Percentiles rank a stretch among this genome's conserved stretches.
These are phyloP conservation scores for Yarrowia sp. DNA, from an alignment of 805 yeast species.

Conservation along the genomic window DNA sequence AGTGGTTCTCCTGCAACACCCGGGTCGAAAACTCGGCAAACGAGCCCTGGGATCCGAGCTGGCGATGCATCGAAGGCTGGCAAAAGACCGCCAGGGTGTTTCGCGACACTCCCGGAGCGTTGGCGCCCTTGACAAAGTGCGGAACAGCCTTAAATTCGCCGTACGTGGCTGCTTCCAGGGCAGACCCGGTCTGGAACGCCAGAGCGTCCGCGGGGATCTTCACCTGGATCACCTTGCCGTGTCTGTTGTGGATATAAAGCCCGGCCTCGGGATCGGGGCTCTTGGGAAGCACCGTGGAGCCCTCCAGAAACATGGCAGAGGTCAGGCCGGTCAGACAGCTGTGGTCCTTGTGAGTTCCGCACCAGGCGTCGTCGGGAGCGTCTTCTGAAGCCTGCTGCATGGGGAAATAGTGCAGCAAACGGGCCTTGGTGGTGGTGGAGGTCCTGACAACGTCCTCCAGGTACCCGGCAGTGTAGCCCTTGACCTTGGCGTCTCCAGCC, in stretches of 20 bases:
- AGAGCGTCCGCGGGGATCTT: constrained; percentile 61
- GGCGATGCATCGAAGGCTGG: constrained; percentile 63
- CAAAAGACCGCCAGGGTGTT: constrained; percentile 68
- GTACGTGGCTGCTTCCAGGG: constrained; percentile 59
- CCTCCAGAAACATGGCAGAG: constrained; percentile 58
- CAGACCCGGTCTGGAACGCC: constrained; percentile 68
- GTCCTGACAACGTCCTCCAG: constrained; percentile 56
- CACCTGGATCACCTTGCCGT: constrained; percentile 57
- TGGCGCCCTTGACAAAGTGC: constrained; percentile 60
- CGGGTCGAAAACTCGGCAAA: constrained; percentile 60
- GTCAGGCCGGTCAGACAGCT: constrained; percentile 67
- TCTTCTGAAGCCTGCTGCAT: constrained; percentile 8
- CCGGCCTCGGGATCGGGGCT: constrained; percentile 59
- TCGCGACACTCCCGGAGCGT: constrained; percentile 52
- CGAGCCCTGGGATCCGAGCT: constrained; percentile 55
- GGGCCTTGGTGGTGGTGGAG: constrained; percentile 64
- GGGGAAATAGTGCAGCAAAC: constrained; percentile 64
- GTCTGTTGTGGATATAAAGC: constrained; percentile 58
- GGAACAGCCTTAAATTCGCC: constrained; percentile 63
- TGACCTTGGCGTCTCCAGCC: constrained; percentile 42
- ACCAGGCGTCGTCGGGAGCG: constrained; percentile 56
- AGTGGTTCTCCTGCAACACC: constrained; percentile 55
- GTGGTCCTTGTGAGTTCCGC: constrained; percentile 69
- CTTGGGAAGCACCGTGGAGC: constrained; percentile 17
- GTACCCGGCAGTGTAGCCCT: constrained; percentile 51